These are phyloP conservation scores for Filobasidium wieringae DNA, from an alignment of 768 basidiomycete species.

Conservation along the genomic window DNA sequence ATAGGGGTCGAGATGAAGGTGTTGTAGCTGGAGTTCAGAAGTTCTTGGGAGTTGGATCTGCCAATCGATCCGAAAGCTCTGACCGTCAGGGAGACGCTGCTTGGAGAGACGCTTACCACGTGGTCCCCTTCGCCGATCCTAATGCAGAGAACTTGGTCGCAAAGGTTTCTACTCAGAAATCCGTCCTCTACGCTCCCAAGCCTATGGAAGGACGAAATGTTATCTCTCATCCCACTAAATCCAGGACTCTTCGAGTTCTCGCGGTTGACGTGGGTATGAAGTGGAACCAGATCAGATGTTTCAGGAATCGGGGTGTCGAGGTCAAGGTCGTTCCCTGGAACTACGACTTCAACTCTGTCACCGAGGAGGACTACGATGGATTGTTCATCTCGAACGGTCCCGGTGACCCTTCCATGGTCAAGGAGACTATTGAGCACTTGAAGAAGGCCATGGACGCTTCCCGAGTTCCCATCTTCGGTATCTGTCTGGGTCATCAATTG, in stretches of 20 bases:
- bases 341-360: conserved; percentile 61
- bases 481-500: conserved; percentile 95
- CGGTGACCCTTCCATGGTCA: conserved; percentile 81
- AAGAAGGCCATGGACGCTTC: conserved; percentile 49
- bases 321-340: conserved; percentile 97
- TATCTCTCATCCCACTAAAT: conserved; percentile 57
- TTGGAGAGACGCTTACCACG: conserved; percentile 76
- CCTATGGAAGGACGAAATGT: conserved; percentile 47
- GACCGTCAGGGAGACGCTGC: conserved; percentile 35
- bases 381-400: conserved; percentile 96
- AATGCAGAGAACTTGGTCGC: conserved; percentile 85
- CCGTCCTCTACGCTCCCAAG: conserved; percentile 52
- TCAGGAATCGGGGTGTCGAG: conserved; percentile 79
- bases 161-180: conserved; percentile 60
- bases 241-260: conserved; percentile 67
- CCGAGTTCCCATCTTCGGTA: conserved; percentile 80
- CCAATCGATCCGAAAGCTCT: conserved; percentile 22
- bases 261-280: conserved; percentile 99
- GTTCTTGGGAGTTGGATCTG: conserved; percentile 26
- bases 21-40: conserved; percentile 18
- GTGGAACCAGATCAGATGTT: conserved; percentile 97
- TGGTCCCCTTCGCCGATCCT: conserved; percentile 74
- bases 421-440: conserved; percentile 58
- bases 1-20: conserved; percentile 29
- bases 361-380: conserved; percentile 75